These are phyloP conservation scores for Thermomyces lanuginosus DNA, from an alignment of 2,329 filamentous ascomycete genomes.

Conservation along the genomic window DNA sequence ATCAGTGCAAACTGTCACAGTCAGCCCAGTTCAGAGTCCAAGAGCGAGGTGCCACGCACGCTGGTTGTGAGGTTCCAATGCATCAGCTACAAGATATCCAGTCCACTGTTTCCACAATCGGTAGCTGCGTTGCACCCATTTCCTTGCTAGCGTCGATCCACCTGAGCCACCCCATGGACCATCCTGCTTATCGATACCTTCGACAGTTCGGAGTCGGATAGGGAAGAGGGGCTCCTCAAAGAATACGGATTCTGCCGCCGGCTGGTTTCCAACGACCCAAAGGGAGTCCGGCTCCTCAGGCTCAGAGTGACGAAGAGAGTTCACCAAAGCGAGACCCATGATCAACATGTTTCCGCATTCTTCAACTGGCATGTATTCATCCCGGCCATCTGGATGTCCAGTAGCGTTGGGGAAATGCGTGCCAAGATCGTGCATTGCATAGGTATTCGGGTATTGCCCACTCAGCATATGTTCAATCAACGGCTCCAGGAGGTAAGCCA, in stretches of 20 bases:
- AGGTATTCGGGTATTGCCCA: constrained; percentile 62
- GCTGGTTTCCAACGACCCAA: constrained; percentile 33
- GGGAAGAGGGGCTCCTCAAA: constrained; percentile 27
- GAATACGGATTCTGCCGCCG: constrained; percentile 11
- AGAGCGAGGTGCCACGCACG: constrained; percentile 23
- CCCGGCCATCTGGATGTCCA: constrained; percentile 36
- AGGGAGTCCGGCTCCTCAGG: constrained; percentile 41
- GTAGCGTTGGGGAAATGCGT: constrained; percentile 39
- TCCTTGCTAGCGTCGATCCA: constrained; percentile 40
- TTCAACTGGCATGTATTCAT: constrained; percentile 43
- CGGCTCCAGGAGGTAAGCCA: constrained; percentile 63
- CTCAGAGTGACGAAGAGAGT: constrained; percentile 50
- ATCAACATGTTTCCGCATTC: constrained; percentile 60
- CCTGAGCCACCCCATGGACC: constrained; percentile 40
- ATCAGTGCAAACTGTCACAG: constrained; percentile 50
- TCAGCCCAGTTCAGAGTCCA: background rate
- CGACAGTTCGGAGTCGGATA: constrained; percentile 30
- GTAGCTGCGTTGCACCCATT: constrained; percentile 56
- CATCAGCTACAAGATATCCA: constrained; percentile 57
- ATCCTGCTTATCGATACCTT: constrained; percentile 44
- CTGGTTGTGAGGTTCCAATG: constrained; percentile 58
- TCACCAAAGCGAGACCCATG: constrained; percentile 62
- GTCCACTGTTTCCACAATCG: constrained; percentile 63
- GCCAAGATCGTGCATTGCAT: constrained; percentile 39
- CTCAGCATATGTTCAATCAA: constrained; percentile 67